Evolutionary conservation across 1,139 yeast species (phyloP), one percentile per base, ranked within the genome.

Genomic region (Diutina neorugosa): DNA sequence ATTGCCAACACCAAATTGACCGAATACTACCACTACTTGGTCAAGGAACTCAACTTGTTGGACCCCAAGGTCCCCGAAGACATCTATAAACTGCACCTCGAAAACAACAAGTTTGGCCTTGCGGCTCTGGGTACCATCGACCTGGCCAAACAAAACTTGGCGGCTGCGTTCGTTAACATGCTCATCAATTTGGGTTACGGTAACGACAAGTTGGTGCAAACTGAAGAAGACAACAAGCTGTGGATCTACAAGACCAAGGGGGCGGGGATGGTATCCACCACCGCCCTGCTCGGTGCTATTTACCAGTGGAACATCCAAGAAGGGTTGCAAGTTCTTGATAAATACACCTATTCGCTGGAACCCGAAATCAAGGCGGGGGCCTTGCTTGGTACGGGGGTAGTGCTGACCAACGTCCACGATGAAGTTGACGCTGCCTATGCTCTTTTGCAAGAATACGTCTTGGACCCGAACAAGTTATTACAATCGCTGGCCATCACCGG

Each of bases 51-150:
- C 65, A 93, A 93, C 64, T 74, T 93, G 61, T 74, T 86, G 60
- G 93, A 86, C 53, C 96, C 98, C 53, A 88, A 88, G 68, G 86
- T 86, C 18, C 98, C 98, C 11, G 97, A 91, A 69, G 98, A 94
- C 69, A 81, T 93, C 56, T 91, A 90, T 71, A 91, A 91, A 67
- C 82, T 91, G 37, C 96, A 93, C 65, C 75, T 91, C 61, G 98
- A 91, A 63, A 81, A 77, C 58, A 72, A 86, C 19, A 73, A 78
- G 56, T 76, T 77, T 55, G 82, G 85, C 8, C 64, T 72, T 55
- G 77, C 80, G 16, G 76, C 85, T 40, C 75, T 81, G 37, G 78
- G 86, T 2, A 79, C 86, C n/a, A 74, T 90, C 59, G 97, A 90
- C 67, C 87, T 96, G 48, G 96, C 97, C 19, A 91, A 90, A 65